Conservation (phyloP, 148 eudicot species). For the Camellia sinensis region DNA sequence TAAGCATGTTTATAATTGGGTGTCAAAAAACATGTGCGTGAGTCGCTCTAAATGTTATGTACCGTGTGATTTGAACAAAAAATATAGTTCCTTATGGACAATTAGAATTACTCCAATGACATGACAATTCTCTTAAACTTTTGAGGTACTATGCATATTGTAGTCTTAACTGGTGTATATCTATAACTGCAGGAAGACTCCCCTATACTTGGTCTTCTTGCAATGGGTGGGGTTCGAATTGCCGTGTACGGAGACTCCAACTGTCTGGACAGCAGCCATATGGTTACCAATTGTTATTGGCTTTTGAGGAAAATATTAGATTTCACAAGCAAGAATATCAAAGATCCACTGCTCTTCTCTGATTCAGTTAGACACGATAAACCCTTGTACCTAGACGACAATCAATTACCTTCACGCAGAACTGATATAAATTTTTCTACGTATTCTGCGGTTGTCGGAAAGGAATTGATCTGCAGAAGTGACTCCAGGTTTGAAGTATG, state of each 20-base stretch:
- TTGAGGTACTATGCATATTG: not conserved
- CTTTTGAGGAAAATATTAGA: constrained; percentile 78
- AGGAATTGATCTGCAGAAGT: constrained; percentile 74
- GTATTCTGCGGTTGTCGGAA: constrained; percentile 76
- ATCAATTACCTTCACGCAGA: constrained; percentile 83
- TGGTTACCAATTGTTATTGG: constrained; percentile 96
- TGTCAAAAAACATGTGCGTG: not conserved
- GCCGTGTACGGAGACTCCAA: constrained; percentile 95
- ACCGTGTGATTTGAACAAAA: not conserved
- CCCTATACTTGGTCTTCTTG: constrained; percentile 71
- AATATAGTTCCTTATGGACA: not conserved
- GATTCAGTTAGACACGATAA: constrained; percentile 56
- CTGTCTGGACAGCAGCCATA: constrained; percentile 98
- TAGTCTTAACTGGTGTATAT: not conserved
- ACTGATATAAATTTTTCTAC: constrained; percentile 85
- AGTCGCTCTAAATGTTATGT: not conserved
- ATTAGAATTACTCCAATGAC: not conserved
- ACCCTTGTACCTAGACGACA: constrained; percentile 54
- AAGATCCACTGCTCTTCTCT: constrained; percentile 74
- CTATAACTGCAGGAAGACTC: constrained; percentile 55
- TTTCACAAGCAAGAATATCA: constrained; percentile 62
- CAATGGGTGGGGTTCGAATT: constrained; percentile 68
- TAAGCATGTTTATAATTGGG: not conserved
- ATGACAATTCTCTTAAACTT: not conserved
- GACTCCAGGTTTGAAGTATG: constrained; percentile 89